Evolutionary conservation across 2,329 filamentous ascomycete genomes (phyloP).

Genomic region (Neofusicoccum umdonicola): DNA sequence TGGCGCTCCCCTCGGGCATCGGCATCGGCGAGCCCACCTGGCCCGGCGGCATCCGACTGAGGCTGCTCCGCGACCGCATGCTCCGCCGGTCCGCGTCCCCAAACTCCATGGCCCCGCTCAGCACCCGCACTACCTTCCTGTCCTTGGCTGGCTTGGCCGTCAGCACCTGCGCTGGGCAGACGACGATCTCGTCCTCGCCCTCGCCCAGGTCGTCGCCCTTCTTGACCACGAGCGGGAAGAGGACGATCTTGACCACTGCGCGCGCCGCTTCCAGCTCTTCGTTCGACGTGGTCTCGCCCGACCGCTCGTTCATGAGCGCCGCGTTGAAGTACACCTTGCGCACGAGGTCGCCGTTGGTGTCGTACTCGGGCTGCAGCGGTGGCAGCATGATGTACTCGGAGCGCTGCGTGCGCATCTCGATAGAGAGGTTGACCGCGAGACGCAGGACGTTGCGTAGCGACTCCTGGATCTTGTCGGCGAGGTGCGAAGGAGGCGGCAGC

Average conservation of each 20-base stretch:
- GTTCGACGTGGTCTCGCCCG: conserved; percentile 67
- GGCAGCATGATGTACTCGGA: conserved; percentile 99
- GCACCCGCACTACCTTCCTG: conserved; percentile 50
- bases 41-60: not conserved
- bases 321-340: conserved; percentile 91
- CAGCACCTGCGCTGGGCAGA: conserved; percentile 91
- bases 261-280: conserved; percentile 75
- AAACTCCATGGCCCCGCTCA: conserved; percentile 52
- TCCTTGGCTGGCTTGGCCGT: conserved; percentile 55
- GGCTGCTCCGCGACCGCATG: not conserved
- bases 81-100: conserved; percentile 21
- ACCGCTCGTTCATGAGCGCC: conserved; percentile 90
- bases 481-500: conserved; percentile 78
- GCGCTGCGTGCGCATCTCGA: conserved; percentile 96
- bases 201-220: conserved; percentile 85
- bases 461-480: conserved; percentile 76
- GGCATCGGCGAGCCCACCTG: not conserved
- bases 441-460: conserved; percentile 85
- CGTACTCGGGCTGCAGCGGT: conserved; percentile 90
- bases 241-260: conserved; percentile 81
- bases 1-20: not conserved
- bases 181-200: conserved; percentile 91
- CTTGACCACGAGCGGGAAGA: conserved; percentile 95
- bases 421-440: conserved; percentile 82
- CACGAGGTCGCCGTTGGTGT: conserved; percentile 83